Conservation (phyloP, 257 asterid species). For the Fraxinus excelsior region DNA sequence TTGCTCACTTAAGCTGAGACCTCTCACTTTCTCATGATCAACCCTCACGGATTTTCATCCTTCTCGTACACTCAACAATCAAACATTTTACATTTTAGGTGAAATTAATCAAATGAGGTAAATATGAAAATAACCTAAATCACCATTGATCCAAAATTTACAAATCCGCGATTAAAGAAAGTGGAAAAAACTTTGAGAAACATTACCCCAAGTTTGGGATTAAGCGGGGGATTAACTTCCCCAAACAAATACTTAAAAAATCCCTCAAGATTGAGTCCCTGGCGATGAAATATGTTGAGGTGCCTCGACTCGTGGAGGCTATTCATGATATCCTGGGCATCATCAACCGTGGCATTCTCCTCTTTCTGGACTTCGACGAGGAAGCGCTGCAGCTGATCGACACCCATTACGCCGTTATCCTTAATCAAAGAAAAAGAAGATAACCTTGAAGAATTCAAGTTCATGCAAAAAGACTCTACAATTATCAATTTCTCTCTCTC, state of each 20-base stretch:
- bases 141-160: conserved; percentile 1
- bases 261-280: conserved; percentile 44
- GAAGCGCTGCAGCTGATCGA: conserved; percentile 44
- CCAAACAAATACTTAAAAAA: conserved; percentile 56
- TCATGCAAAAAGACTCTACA: too few relatives aligned
- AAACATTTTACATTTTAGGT: neutral
- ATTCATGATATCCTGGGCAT: conserved; percentile 48
- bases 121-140: neutral
- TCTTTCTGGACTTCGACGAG: conserved; percentile 50
- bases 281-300: conserved; percentile 42
- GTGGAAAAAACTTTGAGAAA: neutral
- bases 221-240: conserved; percentile 46
- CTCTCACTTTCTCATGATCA: conserved; percentile 65
- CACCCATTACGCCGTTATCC: conserved; percentile 47
- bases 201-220: conserved; percentile 45
- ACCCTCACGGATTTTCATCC: conserved; percentile 31
- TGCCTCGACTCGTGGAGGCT: conserved; percentile 30
- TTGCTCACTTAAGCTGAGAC: too few relatives aligned
- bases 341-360: conserved; percentile 45
- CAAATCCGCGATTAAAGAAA: conserved; percentile 1
- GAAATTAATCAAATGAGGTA: neutral
- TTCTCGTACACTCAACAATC: neutral
- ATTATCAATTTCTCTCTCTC: too few relatives aligned
- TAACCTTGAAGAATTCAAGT: too few relatives aligned
- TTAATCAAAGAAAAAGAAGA: too few relatives aligned